A percentile compares a stretch with the other conserved stretches of the same genome.
These are phyloP conservation scores for Cicer bijugum DNA, from an alignment of 306 rosid genomes.

Conservation along the genomic window DNA sequence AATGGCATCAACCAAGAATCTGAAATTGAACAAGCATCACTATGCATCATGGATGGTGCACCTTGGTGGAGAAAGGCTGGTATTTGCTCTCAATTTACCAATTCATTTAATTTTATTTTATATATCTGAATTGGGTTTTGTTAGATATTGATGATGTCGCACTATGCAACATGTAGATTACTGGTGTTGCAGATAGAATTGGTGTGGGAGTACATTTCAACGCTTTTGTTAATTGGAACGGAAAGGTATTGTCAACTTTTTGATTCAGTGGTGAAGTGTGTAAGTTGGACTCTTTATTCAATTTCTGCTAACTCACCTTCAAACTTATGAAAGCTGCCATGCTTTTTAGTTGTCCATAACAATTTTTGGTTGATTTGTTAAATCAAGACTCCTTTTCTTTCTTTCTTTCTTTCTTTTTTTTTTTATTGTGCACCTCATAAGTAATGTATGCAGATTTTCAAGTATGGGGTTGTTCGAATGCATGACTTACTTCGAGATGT, in stretches of 20 bases:
- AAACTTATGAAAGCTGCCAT: constrained; percentile 26
- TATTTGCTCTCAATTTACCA: constrained; percentile 41
- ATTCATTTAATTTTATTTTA: neutral
- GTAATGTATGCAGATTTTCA: constrained; percentile 64
- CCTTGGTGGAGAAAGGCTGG: constrained; percentile 87
- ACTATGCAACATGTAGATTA: constrained; percentile 57
- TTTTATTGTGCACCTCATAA: neutral
- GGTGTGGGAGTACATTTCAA: constrained; percentile 97
- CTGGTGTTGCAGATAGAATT: constrained; percentile 72
- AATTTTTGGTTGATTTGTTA: constrained; percentile 16
- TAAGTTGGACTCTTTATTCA: constrained; percentile 23
- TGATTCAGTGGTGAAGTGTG: constrained; percentile 24
- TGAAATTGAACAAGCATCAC: constrained; percentile 79
- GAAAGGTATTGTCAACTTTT: constrained; percentile 62
- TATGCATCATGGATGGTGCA: constrained; percentile 83
- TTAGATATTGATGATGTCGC: constrained; percentile 17
- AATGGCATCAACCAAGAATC: constrained; percentile 60
- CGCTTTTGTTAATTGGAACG: constrained; percentile 81
- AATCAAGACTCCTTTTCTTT: constrained; percentile 4
- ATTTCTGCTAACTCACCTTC: constrained; percentile 32
- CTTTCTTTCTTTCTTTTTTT: neutral
- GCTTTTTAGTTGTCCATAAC: neutral
- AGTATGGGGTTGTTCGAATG: constrained; percentile 87
- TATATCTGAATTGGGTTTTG: neutral
- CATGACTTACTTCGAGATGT: constrained; percentile 79